A percentile compares a stretch with the other conserved stretches of the same genome.
phyloP scores from a whole-genome alignment of 2,329 filamentous ascomycete species.

The Lasiodiplodia citricola region DNA sequence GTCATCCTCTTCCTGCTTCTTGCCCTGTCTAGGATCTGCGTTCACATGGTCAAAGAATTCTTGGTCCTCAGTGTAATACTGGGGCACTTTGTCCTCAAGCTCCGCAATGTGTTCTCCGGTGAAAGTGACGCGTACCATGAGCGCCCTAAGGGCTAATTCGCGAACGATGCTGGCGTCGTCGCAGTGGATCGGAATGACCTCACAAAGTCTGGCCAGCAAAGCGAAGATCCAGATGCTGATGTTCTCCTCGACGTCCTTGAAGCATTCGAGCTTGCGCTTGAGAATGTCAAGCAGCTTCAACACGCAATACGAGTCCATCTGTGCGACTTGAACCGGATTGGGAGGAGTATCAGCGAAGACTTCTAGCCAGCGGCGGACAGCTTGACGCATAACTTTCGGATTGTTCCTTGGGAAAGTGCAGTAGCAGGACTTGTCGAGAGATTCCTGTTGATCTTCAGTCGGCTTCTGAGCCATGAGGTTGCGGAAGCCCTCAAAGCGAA shows the following conservation, averaged over 20 bases:
- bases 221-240: conserved; percentile 88
- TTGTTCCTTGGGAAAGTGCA: conserved; percentile 23
- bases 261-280: conserved; percentile 65
- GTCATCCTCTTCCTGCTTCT: conserved; percentile 3
- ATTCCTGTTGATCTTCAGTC: neutral
- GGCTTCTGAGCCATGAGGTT: conserved; percentile 3
- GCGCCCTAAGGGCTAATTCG: conserved; percentile 79
- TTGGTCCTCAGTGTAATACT: conserved; percentile 33
- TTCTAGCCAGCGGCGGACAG: conserved; percentile 19
- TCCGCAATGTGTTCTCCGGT: conserved; percentile 29
- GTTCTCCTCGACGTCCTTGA: conserved; percentile 64
- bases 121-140: conserved; percentile 62
- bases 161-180: conserved; percentile 62
- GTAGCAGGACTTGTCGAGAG: conserved; percentile 11
- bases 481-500: conserved; percentile 11
- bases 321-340: conserved; percentile 55
- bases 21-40: neutral
- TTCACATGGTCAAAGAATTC: conserved; percentile 29
- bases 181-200: conserved; percentile 46
- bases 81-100: conserved; percentile 36
- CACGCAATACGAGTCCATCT: conserved; percentile 67
- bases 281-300: conserved; percentile 70
- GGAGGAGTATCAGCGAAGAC: conserved; percentile 45
- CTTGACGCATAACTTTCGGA: conserved; percentile 44
- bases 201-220: conserved; percentile 75